A percentile compares a stretch with the other conserved stretches of the same genome.
Evolutionary conservation across 2,329 filamentous ascomycete genomes (phyloP).

Genomic region (Fusarium virguliforme): DNA sequence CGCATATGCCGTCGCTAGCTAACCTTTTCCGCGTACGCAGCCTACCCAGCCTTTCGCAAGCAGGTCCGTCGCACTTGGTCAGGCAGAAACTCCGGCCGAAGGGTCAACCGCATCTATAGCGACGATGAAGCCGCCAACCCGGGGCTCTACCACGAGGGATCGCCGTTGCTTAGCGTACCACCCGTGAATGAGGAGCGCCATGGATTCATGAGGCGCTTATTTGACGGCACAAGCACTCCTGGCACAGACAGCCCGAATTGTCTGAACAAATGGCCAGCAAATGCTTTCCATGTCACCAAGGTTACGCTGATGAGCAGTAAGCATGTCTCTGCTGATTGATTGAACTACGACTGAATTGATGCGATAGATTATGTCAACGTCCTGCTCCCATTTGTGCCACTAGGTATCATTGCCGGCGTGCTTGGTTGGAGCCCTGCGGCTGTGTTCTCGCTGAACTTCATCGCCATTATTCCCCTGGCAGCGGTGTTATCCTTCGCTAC

Average conservation of each 20-base stretch:
- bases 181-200: constrained; percentile 16
- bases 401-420: constrained; percentile 78
- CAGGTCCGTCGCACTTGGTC: constrained; percentile 18
- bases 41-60: constrained; percentile 22
- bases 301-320: constrained; percentile 70
- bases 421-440: constrained; percentile 75
- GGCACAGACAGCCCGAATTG: background rate
- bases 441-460: constrained; percentile 84
- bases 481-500: constrained; percentile 83
- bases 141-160: constrained; percentile 15
- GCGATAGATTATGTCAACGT: constrained; percentile 71
- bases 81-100: constrained; percentile 20
- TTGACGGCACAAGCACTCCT: constrained; percentile 6
- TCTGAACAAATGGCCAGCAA: background rate
- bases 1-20: constrained; percentile 10
- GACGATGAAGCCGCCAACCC: constrained; percentile 17
- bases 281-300: constrained; percentile 65
- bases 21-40: constrained; percentile 13
- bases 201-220: constrained; percentile 21
- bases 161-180: constrained; percentile 5
- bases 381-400: constrained; percentile 80
- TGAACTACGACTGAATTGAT: background rate
- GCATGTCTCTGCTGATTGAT: no score
- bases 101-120: constrained; percentile 8
- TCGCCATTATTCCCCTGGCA: constrained; percentile 84